phyloP scores from a whole-genome alignment of 108 stramenopile species.

The Fragilariopsis cylindrus region DNA sequence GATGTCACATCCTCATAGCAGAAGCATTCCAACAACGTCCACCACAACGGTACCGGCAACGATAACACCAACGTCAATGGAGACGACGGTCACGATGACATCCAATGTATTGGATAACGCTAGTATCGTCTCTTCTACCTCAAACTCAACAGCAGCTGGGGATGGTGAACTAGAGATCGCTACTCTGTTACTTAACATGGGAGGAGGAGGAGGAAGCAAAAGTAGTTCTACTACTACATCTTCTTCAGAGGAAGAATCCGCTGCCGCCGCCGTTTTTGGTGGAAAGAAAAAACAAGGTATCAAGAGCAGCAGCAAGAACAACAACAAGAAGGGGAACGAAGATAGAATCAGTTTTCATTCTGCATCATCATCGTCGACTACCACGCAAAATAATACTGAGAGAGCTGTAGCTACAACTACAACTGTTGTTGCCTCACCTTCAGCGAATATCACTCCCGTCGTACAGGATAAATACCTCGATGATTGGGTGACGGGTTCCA shows the following conservation, averaged over 20 bases:
- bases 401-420: too few species aligned
- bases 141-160: neutral
- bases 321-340: neutral
- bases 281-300: too few species aligned
- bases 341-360: neutral
- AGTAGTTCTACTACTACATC: too few species aligned
- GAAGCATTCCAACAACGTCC: neutral
- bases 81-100: neutral
- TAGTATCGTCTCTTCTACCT: neutral
- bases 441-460: neutral
- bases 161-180: neutral
- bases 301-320: neutral
- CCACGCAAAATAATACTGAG: neutral
- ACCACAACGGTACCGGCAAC: neutral
- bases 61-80: neutral
- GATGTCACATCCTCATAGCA: neutral
- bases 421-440: neutral
- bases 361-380: neutral
- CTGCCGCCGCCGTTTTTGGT: too few species aligned
- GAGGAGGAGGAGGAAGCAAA: neutral
- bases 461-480: neutral
- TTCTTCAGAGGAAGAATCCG: neutral
- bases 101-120: neutral
- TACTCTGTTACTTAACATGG: constrained; percentile 6
- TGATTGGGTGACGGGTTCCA: constrained; percentile 24